phyloP scores from a whole-genome alignment of 2,329 filamentous ascomycete genomes.

The Fusarium sp. region DNA sequence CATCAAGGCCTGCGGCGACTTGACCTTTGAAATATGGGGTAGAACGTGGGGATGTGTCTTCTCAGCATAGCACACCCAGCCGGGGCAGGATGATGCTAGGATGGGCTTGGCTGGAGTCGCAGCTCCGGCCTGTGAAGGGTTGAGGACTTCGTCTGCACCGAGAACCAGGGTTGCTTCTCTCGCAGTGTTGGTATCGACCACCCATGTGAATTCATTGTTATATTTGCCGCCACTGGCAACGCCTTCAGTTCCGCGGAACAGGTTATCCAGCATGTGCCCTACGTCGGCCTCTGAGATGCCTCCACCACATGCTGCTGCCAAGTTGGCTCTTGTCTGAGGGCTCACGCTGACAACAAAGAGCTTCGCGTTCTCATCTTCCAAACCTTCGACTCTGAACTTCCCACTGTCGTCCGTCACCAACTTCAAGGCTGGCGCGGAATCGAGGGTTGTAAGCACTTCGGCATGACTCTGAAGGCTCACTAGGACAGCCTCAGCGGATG shows the following conservation, averaged over 20 bases:
- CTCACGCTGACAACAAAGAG: conserved; percentile 93
- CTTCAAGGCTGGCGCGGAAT: conserved; percentile 68
- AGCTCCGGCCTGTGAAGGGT: conserved; percentile 36
- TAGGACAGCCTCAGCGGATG: conserved; percentile 95
- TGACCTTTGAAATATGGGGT: conserved; percentile 88
- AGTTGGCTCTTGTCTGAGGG: conserved; percentile 87
- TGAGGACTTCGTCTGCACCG: conserved; percentile 76
- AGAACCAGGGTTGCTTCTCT: conserved; percentile 86
- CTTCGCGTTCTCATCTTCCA: conserved; percentile 71
- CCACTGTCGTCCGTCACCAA: conserved; percentile 50
- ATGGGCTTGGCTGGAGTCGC: conserved; percentile 64
- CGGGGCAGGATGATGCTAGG: conserved; percentile 90
- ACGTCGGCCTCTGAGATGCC: conserved; percentile 78
- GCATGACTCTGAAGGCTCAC: conserved; percentile 93
- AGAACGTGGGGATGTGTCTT: conserved; percentile 96
- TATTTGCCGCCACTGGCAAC: conserved; percentile 76
- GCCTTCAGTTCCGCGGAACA: conserved; percentile 76
- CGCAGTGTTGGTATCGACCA: conserved; percentile 88
- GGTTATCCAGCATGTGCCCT: conserved; percentile 82
- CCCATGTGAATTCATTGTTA: conserved; percentile 85
- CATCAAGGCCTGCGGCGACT: conserved; percentile 92
- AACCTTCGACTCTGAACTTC: conserved; percentile 57
- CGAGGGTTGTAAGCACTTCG: conserved; percentile 86
- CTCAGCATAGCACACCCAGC: conserved; percentile 99
- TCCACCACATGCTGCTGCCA: conserved; percentile 84